These are phyloP conservation scores for Aspergillus carlsbadensis DNA, from an alignment of 495 filamentous ascomycete species.

Conservation along the genomic window DNA sequence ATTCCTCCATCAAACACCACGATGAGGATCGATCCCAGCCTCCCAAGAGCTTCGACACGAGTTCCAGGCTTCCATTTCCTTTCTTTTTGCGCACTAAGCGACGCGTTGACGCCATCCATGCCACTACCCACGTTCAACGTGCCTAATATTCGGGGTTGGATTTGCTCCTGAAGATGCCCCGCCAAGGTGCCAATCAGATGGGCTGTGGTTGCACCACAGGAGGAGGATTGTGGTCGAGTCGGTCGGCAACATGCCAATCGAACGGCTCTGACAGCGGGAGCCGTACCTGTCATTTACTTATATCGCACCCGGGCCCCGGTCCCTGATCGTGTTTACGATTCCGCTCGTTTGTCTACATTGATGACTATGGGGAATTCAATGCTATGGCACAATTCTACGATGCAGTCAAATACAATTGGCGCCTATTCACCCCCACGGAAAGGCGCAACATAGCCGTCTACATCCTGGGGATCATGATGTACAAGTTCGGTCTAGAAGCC, in stretches of 20 bases:
- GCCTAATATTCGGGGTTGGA: slow-evolving; percentile 4
- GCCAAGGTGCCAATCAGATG: slow-evolving; percentile 12
- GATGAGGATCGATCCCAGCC: not conserved
- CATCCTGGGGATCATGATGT: slow-evolving; percentile 31
- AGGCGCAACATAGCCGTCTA: slow-evolving; percentile 42
- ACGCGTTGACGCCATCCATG: not conserved
- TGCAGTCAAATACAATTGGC: slow-evolving; percentile 15
- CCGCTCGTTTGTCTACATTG: not conserved
- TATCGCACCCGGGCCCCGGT: slow-evolving; percentile 1
- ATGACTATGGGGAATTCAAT: slow-evolving; percentile 12
- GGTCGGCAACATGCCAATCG: not conserved
- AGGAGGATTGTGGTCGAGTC: not conserved
- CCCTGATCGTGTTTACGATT: not conserved
- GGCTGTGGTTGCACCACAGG: slow-evolving; percentile 3
- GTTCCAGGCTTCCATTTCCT: slow-evolving; percentile 8
- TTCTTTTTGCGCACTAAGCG: not conserved
- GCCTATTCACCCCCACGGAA: slow-evolving; percentile 29
- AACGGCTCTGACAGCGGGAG: not conserved
- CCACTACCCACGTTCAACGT: slow-evolving; percentile 6
- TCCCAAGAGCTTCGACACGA: slow-evolving; percentile 2
- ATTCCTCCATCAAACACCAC: slow-evolving; percentile 8
- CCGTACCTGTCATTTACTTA: slow-evolving; percentile 1
- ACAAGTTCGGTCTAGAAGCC: slow-evolving; percentile 47
- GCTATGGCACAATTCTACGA: slow-evolving; percentile 16
- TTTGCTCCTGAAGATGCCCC: slow-evolving; percentile 9